Base-by-base conservation (phyloP, 257 asterid genomes). In the Apocynum venetum region DNA sequence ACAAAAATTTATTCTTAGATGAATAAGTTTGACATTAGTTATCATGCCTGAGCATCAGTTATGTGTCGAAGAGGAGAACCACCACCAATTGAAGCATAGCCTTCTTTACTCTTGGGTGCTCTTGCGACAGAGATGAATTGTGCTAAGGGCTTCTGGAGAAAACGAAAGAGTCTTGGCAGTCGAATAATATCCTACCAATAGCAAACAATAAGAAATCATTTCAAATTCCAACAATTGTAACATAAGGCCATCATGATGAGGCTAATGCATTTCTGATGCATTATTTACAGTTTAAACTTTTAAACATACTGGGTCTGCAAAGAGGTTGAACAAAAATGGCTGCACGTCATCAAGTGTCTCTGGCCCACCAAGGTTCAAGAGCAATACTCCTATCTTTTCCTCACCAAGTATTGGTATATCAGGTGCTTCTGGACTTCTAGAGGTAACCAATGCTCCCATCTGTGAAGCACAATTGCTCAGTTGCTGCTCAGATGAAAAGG, bases 1-100 rank as follows among this genome's bases (percentile, higher is more conserved):
- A 41, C 44, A 47, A 3, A 60, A 57, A 8, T 3, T 14, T 20
- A 35, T 56, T 71, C 4, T 44, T 19, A 70, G 48, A 65, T 71
- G 15, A 71, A 61, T 71, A 71, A 71, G 59, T 73, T 19, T 67
- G 71, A 47, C 5, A 59, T 25, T 71, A 59, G 71, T 57, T 72
- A 80, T 49, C 89, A 80, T 84, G 86, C 99, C 98, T 95, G 99
- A 64, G 87, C 97, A 88, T 95, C 98, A 70, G 99, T 95, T 76
- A 95, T 95, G 65, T 96, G 97, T 49, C 99, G 96, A 78, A 95
- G 93, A 78, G 99, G 98, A 85, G 99, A 95, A 77, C 99, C 99
- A 73, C 99, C 98, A 74, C 99, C 99, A 72, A 95, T 95, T 79
- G 99, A 88, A 83, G 99, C 99, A 88, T 93, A 95, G 60, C 99